Base-by-base conservation (phyloP, 164 flowering plant species). In the Umbellularia californica region DNA sequence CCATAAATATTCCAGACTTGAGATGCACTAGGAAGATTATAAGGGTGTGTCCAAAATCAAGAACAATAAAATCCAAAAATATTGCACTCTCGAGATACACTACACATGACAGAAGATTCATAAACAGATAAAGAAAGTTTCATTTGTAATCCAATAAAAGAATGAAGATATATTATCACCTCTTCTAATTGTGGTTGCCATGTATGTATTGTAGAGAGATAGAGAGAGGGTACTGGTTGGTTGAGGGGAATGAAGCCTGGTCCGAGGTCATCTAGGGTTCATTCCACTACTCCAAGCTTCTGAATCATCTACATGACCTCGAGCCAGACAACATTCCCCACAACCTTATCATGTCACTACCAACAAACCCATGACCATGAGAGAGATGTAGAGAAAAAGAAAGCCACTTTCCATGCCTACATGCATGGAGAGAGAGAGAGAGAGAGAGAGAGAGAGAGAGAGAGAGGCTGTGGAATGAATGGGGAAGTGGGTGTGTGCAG, bases 161-260 rank as follows among this genome's bases (percentile, higher is more conserved):
- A 41, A 41, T 41, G 47, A 41, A 41, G 47, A 41, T 41, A 41
- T 41, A 9, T 41, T 9, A 41, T 41, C 47, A 41, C 47, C 47
- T 41, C 47, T 55, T 55, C 4, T 5, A 55, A 14, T 55, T 55
- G 19, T 14, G 20, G 60, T 55, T 5, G 19, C 60, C n/a, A 15
- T 20, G n/a, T 55, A 14, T 4, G n/a, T 15, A 55, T 55, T 55
- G 60, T 55, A 15, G 19, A 58, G 50, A 14, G 1, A 9, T 28
- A 35, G 28, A 35, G 33, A 22, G 68, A 35, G 7, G 67, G 68
- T n/a, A 33, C 13, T 30, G 14, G 58, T 64, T 69, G 76, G 82
- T 71, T 82, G 79, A 77, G 81, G 76, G 83, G 82, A 78, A 82
- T 76, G 85, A 82, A 80, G 85, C 85, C 83, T 80, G 85, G 82